Conservation (phyloP, 2,329 filamentous ascomycete species). For the Pyrenochaeta sp. region DNA sequence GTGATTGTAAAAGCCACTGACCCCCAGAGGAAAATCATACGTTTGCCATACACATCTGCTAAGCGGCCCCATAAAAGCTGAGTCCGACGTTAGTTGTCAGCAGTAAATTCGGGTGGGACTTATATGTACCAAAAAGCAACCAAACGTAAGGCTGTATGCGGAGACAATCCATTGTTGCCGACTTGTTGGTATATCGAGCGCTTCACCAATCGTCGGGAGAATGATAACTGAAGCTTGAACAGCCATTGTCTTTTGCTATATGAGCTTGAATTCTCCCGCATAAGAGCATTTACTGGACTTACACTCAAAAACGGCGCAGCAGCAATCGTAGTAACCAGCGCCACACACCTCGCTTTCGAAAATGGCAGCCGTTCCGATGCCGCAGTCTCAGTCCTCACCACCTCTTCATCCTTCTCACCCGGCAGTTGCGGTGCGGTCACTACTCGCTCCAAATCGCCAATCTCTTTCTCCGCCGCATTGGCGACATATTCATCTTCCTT, state of each 20-base stretch:
- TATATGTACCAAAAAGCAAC: conserved; percentile 71
- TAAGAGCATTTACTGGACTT: conserved; percentile 8
- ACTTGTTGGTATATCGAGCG: conserved; percentile 65
- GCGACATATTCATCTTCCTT: not conserved
- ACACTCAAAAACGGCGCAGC: conserved; percentile 45
- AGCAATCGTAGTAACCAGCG: conserved; percentile 38
- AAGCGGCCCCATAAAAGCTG: conserved; percentile 71
- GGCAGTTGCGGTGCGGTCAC: not conserved
- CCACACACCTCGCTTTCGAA: conserved; percentile 40
- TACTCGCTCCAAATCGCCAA: conserved; percentile 6
- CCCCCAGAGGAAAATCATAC: conserved; percentile 70
- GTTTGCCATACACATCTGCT: conserved; percentile 72
- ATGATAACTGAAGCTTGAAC: conserved; percentile 69
- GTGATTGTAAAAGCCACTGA: conserved; percentile 69
- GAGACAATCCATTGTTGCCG: conserved; percentile 73
- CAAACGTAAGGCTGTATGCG: conserved; percentile 71
- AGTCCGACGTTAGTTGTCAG: conserved; percentile 3
- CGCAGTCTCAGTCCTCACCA: conserved; percentile 9
- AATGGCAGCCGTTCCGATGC: conserved; percentile 31
- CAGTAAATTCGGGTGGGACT: too few relatives aligned
- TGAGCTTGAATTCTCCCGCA: not conserved
- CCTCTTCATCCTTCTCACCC: conserved; percentile 6
- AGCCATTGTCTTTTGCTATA: conserved; percentile 59
- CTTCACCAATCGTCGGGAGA: conserved; percentile 67
- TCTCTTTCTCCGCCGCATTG: conserved; percentile 1